Base-by-base conservation (phyloP, 345 rosid species). In the Microthlaspi erraticum region DNA sequence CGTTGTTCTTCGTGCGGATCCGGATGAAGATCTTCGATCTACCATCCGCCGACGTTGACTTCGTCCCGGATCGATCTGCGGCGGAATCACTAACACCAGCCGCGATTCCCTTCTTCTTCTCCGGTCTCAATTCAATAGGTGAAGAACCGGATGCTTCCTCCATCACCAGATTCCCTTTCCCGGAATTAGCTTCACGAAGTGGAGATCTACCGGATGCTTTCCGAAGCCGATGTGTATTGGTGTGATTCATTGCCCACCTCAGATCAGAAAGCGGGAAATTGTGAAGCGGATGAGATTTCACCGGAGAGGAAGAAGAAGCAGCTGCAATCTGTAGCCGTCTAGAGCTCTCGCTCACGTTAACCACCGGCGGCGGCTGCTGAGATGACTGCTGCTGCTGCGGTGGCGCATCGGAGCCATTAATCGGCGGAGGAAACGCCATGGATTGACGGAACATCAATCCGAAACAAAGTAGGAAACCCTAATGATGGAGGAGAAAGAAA, bases 191-290 rank as follows among this genome's bases (percentile, higher is more conserved):
- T 52, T 70, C 64, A 7, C 75, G 66, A 71, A 73, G 64, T 3
- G 79, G 79, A 70, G 79, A 76, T 76, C 71, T 77, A 7, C 72
- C 71, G 3, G 83, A 60, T 49, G 80, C 71, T 60, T 68, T 84
- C 12, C 91, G 86, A n/a, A 62, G 65, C 14, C 87, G 81, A 52
- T 79, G 83, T 33, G 71, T 61, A 43, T 70, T 74, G 6, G 84
- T 2, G 41, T 79, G 82, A 72, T 80, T 84, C 80, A 76, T 70
- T 8, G 84, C 73, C 95, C 92, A 88, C 61, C 78, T 81, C 4
- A 88, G 86, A 73, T 79, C 87, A 56, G 83, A 79, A 3, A 88
- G 66, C 5, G 89, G 75, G 57, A 88, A 88, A 78, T 88, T 88
- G 13, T 88, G 95, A 32, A 88, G 91, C 31, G 86, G 89, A 42